Conservation (phyloP, 2,329 filamentous ascomycete genomes). For the Monilinia polystroma region DNA sequence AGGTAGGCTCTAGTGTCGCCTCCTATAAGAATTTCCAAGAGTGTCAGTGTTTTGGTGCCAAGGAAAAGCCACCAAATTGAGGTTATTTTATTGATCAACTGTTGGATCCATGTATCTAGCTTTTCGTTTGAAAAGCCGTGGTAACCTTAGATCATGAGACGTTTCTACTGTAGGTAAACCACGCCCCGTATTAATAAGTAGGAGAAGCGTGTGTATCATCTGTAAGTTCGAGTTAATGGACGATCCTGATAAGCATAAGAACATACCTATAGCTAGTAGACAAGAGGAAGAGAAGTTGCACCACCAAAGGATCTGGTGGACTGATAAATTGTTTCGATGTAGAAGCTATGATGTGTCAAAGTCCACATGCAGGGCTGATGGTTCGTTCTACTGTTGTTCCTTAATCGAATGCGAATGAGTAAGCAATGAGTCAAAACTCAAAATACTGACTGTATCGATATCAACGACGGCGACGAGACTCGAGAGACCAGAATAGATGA, state of each 20-base stretch:
- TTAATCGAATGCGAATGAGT: neutral
- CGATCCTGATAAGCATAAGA: too few species aligned
- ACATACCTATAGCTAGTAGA: too few species aligned
- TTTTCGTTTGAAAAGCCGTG: constrained; percentile 10
- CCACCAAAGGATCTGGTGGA: neutral
- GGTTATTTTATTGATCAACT: neutral
- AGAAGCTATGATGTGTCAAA: neutral
- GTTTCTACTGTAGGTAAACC: neutral
- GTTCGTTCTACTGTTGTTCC: too few species aligned
- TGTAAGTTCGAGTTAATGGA: neutral
- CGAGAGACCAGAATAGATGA: neutral
- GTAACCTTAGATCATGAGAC: neutral
- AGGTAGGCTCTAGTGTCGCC: constrained; percentile 1
- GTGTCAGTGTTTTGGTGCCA: constrained; percentile 17
- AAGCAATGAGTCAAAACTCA: neutral
- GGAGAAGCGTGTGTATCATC: neutral
- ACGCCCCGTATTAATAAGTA: neutral
- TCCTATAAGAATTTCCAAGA: constrained; percentile 7
- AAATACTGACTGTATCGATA: too few species aligned
- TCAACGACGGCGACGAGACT: too few species aligned
- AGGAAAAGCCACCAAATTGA: constrained; percentile 1
- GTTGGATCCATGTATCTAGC: neutral
- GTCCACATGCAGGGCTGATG: neutral
- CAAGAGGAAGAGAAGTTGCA: neutral
- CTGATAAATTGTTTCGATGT: neutral